phyloP scores from a whole-genome alignment of 768 basidiomycete species.

The Lenzites betulinus region DNA sequence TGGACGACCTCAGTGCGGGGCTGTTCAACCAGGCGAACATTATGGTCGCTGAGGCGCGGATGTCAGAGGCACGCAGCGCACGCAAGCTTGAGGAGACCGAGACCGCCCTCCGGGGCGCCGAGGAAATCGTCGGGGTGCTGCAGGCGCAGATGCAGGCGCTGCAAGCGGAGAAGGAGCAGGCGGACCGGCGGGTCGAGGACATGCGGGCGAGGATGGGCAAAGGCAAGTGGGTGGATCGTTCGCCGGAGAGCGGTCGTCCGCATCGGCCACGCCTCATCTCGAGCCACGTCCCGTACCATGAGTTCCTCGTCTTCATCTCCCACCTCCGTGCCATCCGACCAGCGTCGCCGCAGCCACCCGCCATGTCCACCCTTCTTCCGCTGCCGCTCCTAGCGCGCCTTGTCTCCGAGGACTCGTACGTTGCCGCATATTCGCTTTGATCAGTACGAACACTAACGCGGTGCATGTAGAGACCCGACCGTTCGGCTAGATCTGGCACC shows the following conservation, averaged over 20 bases:
- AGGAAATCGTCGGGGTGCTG: conserved; percentile 83
- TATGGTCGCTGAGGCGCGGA: conserved; percentile 96
- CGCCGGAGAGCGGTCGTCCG: conserved; percentile 28
- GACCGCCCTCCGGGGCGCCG: conserved; percentile 75
- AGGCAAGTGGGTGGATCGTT: conserved; percentile 64
- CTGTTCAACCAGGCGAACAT: conserved; percentile 93
- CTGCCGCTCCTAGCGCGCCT: conserved; percentile 80
- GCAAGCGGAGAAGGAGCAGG: conserved; percentile 63
- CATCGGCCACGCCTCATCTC: conserved; percentile 52
- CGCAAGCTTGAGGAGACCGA: conserved; percentile 78
- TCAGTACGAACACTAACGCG: not conserved
- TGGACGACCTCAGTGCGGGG: conserved; percentile 90
- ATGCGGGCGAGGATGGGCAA: conserved; percentile 60
- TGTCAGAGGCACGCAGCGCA: conserved; percentile 64
- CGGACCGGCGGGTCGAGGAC: conserved; percentile 53
- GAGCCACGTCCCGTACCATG: conserved; percentile 75
- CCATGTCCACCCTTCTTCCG: conserved; percentile 71
- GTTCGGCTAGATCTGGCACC: conserved; percentile 92
- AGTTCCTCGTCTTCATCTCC: conserved; percentile 75
- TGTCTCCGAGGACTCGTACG: conserved; percentile 82
- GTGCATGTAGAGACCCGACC: conserved; percentile 76
- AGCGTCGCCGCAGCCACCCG: conserved; percentile 59
- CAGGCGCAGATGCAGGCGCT: conserved; percentile 82
- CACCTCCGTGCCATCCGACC: conserved; percentile 76
- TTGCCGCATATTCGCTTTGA: conserved; percentile 22